Evolutionary conservation across 225 moss, liverwort and hornwort species (phyloP).

Genomic region (Pseudisothecium myosuroides): DNA sequence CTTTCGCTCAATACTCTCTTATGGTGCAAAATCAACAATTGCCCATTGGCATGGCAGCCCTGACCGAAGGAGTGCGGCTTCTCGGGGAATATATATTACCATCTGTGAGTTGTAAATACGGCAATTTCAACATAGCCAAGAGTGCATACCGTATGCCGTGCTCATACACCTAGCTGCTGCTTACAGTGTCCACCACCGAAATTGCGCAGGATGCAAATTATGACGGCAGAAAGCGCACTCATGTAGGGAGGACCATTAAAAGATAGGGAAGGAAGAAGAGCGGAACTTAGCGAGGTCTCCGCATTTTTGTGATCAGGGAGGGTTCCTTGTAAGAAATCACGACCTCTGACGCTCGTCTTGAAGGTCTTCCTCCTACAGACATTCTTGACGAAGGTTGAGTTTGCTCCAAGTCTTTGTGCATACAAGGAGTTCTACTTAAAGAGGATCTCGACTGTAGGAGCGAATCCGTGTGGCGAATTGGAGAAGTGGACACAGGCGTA

Average conservation of each 20-base stretch:
- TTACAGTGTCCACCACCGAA: neutral
- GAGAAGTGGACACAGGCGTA: conserved; percentile 25
- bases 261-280: neutral
- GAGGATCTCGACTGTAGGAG: conserved; percentile 6
- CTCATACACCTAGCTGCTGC: neutral
- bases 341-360: conserved; percentile 39
- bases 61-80: neutral
- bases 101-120: neutral
- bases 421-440: conserved; percentile 5
- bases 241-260: neutral
- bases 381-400: conserved; percentile 25
- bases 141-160: neutral
- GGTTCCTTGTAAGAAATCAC: conserved; percentile 54
- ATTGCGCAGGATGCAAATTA: conserved; percentile 5
- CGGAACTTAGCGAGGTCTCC: conserved; percentile 20
- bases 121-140: neutral
- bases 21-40: neutral
- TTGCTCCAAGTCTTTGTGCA: conserved; percentile 14
- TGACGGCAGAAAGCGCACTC: neutral
- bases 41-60: neutral
- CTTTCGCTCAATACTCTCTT: neutral
- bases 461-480: conserved; percentile 11
- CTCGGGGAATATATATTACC: neutral
- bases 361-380: conserved; percentile 37
- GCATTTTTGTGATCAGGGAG: conserved; percentile 28